Conservation (phyloP, 2,329 filamentous ascomycete genomes). For the Aureobasidium sp. region DNA sequence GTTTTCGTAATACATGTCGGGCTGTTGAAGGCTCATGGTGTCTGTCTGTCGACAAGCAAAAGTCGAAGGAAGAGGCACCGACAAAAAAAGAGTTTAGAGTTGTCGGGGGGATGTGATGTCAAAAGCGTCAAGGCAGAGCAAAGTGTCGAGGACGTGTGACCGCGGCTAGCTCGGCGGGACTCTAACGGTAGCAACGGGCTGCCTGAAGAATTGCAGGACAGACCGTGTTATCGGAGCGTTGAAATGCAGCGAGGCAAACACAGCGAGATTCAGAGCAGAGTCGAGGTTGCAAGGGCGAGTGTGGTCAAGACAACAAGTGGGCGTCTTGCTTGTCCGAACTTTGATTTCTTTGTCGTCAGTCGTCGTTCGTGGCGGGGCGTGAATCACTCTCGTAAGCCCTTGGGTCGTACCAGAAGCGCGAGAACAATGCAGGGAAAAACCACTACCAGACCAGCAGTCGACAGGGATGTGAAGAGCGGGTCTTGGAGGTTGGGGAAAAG, state of each 20-base stretch:
- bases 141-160: conserved; percentile 13
- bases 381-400: conserved; percentile 15
- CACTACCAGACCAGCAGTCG: conserved; percentile 6
- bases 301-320: not conserved
- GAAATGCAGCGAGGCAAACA: not conserved
- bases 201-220: conserved; percentile 1
- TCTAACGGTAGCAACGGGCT: conserved; percentile 9
- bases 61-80: not conserved
- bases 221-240: not conserved
- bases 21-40: conserved; percentile 24
- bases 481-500: not conserved
- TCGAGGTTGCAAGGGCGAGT: not conserved
- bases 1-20: conserved; percentile 70
- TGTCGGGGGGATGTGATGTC: conserved; percentile 12
- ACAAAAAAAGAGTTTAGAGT: conserved; percentile 14
- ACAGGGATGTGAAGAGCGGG: not conserved
- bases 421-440: conserved; percentile 3
- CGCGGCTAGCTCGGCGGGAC: conserved; percentile 7
- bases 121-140: not conserved
- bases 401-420: not conserved
- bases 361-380: conserved; percentile 15
- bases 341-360: conserved; percentile 15
- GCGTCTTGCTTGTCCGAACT: conserved; percentile 2
- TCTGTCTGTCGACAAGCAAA: not conserved
- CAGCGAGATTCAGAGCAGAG: not conserved